A percentile compares a stretch with the other conserved stretches of the same genome.
Evolutionary conservation across 768 basidiomycete species (phyloP).

Genomic region (Suillus discolor): DNA sequence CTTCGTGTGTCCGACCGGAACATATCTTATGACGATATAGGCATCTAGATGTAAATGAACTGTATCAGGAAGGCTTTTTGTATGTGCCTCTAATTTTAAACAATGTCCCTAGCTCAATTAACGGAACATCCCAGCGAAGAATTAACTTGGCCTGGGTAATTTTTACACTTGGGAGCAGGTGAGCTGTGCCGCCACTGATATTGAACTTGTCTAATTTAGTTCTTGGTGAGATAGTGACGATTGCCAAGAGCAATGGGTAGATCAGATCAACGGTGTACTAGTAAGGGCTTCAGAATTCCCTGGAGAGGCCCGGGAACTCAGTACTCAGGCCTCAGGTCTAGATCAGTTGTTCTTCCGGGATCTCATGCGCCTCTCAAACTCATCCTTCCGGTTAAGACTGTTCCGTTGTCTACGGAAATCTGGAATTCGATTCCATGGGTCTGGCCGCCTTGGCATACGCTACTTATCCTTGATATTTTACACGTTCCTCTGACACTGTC

Average conservation of each 20-base stretch:
- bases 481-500: background rate
- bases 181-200: background rate
- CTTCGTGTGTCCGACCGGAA: constrained; percentile 25
- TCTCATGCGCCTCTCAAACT: background rate
- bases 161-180: constrained; percentile 19
- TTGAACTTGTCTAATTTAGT: background rate
- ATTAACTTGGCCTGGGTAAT: constrained; percentile 20
- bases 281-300: constrained; percentile 26
- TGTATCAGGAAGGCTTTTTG: constrained; percentile 24
- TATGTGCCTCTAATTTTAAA: constrained; percentile 4
- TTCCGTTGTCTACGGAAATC: constrained; percentile 27
- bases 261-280: constrained; percentile 27
- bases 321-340: background rate
- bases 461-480: too few species aligned
- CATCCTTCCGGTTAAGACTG: constrained; percentile 6
- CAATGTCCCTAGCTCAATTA: background rate
- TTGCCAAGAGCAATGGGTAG: constrained; percentile 25
- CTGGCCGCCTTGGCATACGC: constrained; percentile 32
- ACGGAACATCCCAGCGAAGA: constrained; percentile 12
- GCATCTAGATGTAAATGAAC: constrained; percentile 27
- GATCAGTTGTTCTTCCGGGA: too few species aligned
- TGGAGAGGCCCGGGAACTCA: too few species aligned
- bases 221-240: constrained; percentile 26
- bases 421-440: constrained; percentile 33
- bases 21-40: constrained; percentile 19